These are phyloP conservation scores for Picochlorum sp. DNA, from an alignment of 139 green algal species.

Conservation along the genomic window DNA sequence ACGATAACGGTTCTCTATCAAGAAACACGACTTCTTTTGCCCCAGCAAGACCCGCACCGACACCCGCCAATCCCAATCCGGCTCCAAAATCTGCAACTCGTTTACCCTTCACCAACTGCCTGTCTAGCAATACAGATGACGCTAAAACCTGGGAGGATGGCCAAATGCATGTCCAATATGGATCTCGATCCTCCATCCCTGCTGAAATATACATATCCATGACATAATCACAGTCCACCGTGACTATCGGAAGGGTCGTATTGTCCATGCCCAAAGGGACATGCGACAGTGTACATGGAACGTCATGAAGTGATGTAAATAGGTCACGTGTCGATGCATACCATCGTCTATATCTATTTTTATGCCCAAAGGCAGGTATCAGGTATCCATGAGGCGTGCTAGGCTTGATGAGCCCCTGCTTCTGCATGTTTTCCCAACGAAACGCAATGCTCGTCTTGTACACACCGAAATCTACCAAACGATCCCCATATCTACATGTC, in stretches of 20 bases:
- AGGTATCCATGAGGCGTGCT: no score
- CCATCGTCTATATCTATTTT: no score
- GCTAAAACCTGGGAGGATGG: slow-evolving; percentile 67
- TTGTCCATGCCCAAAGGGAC: neutral
- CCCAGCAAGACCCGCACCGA: slow-evolving; percentile 59
- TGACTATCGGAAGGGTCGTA: neutral
- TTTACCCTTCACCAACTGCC: slow-evolving; percentile 36
- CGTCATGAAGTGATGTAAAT: no score
- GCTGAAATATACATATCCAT: slow-evolving; percentile 67
- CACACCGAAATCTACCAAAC: no score
- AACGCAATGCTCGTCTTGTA: no score
- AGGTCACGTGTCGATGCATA: no score
- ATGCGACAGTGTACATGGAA: no score
- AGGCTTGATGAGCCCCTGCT: no score
- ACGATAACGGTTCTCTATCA: slow-evolving; percentile 68
- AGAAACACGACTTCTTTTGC: slow-evolving; percentile 60
- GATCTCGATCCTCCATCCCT: slow-evolving; percentile 36
- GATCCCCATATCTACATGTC: no score
- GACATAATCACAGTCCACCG: slow-evolving; percentile 20
- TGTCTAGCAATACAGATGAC: slow-evolving; percentile 31
- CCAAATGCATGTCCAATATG: slow-evolving; percentile 70
- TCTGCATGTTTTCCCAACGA: no score
- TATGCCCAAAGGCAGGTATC: no score
- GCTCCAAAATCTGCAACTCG: slow-evolving; percentile 57
- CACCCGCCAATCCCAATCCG: slow-evolving; percentile 64